Evolutionary conservation across 2,329 filamentous ascomycete genomes (phyloP).

Genomic region (Phoma sp.): DNA sequence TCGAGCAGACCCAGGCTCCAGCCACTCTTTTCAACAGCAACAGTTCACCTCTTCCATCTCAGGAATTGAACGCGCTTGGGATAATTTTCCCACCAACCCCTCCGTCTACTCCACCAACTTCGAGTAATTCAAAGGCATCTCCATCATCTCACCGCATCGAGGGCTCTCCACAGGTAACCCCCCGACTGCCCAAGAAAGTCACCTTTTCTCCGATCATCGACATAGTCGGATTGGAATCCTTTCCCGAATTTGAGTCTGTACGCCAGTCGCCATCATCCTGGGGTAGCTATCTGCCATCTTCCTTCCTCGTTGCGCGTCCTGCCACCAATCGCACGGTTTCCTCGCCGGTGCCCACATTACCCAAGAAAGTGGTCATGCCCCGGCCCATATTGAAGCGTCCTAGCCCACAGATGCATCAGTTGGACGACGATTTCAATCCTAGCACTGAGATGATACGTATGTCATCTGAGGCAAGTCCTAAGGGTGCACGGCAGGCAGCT

Average conservation of each 20-base stretch:
- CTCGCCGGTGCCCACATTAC: not conserved
- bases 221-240: not conserved
- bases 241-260: not conserved
- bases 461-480: too few relatives aligned
- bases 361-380: not conserved
- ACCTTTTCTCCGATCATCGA: constrained; percentile 12
- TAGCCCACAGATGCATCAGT: not conserved
- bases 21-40: too few relatives aligned
- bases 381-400: constrained; percentile 8
- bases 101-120: not conserved
- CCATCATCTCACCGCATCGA: too few relatives aligned
- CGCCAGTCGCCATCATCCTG: not conserved
- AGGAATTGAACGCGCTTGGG: constrained; percentile 7
- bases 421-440: not conserved
- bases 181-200: constrained; percentile 3
- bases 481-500: not conserved
- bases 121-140: not conserved
- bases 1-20: not conserved
- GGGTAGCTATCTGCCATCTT: constrained; percentile 11
- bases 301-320: constrained; percentile 7
- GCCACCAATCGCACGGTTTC: not conserved
- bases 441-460: constrained; percentile 3
- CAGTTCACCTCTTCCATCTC: not conserved
- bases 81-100: constrained; percentile 5
- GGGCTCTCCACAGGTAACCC: not conserved